Base-by-base conservation (phyloP, 2,329 filamentous ascomycete genomes). In the Botrytis sinoallii region DNA sequence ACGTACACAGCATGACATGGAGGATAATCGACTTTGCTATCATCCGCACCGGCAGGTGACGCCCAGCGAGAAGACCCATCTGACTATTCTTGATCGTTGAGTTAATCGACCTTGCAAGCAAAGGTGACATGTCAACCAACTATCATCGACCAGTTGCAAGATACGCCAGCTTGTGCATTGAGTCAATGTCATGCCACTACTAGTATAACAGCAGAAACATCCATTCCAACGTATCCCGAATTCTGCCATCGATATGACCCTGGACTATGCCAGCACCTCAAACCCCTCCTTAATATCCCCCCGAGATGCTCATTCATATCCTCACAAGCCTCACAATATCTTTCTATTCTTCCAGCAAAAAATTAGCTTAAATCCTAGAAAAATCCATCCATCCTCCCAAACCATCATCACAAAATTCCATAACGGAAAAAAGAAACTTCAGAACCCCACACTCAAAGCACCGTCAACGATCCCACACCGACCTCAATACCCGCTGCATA, bases 361-460 rank as follows among this genome's bases (percentile, higher is more conserved):
- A 52, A n/a, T 67, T 52, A 67, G 64, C 46, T 32, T 9, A 6
- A n/a, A 52, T 52, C 14, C 20, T 44, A 25, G 12, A 10, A 10
- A 44, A 64, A 29, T 57, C 12, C 14, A 25, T 20, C 2, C 12
- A 38, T 38, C 22, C 44, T 35, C 8, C 44, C 32, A 67, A 52
- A 67, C 64, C 59, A 71, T 32, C 25, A 64, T 35, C 70, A 71
- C 69, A 55, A 22, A 3, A 52, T 32, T 32, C 32, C 59, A 32
- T 46, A 35, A 46, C 22, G 55, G 42, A 72, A 67, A 32, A 72
- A 44, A 63, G 14, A 52, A 72, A 57, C 63, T 68, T 78, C 77
- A 78, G 77, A 78, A 79, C 75, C 78, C 78, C 78, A 75, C 55
- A 74, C 77, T 79, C 70, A 79, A 79, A 80, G 78, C 79, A 80